phyloP scores from a whole-genome alignment of 2,329 filamentous ascomycete species.

The Fusarium humuli region DNA sequence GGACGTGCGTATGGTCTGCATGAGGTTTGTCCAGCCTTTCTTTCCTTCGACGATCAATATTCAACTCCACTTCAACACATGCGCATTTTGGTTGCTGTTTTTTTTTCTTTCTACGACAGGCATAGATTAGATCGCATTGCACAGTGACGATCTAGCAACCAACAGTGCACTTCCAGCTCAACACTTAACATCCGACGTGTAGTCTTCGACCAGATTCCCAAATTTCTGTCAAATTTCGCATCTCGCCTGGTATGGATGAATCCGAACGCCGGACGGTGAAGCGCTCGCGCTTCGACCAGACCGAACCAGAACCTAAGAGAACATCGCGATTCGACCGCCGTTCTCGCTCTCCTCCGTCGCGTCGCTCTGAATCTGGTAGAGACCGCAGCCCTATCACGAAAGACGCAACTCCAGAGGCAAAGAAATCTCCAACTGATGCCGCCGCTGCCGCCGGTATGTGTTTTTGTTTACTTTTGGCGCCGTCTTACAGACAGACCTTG shows the following conservation, averaged over 20 bases:
- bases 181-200: background rate
- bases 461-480: constrained; percentile 8
- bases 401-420: constrained; percentile 56
- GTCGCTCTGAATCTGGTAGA: constrained; percentile 74
- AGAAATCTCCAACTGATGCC: constrained; percentile 71
- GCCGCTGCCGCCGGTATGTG: constrained; percentile 80
- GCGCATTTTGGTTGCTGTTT: constrained; percentile 30
- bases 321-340: constrained; percentile 89
- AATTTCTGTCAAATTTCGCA: constrained; percentile 7
- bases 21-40: constrained; percentile 29
- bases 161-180: background rate
- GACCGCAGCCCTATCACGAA: constrained; percentile 81
- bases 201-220: background rate
- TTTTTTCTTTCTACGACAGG: constrained; percentile 6
- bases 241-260: constrained; percentile 70
- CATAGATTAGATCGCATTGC: constrained; percentile 1
- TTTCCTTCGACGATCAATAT: constrained; percentile 21
- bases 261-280: constrained; percentile 78
- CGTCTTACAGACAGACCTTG: constrained; percentile 15
- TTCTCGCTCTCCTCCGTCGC: constrained; percentile 82
- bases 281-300: constrained; percentile 95
- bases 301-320: constrained; percentile 81
- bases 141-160: background rate
- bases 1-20: constrained; percentile 22
- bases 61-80: constrained; percentile 38